Evolutionary conservation across 805 yeast species (phyloP), one percentile per base, ranked within the genome.

Genomic region (Myxozyma geophila): DNA sequence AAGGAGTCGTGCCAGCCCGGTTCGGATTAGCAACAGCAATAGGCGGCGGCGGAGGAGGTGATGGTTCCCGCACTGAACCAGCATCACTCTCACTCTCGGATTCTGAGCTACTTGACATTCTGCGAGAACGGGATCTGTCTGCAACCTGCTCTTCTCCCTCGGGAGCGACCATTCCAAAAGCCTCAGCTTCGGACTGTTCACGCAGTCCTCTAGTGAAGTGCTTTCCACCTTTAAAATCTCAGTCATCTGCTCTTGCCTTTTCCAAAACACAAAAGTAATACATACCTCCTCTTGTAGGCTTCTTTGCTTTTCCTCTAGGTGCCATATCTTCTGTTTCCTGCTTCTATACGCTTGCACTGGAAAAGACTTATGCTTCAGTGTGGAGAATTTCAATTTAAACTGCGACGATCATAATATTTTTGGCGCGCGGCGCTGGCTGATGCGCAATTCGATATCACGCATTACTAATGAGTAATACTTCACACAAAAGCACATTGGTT

Each of bases 11-110:
- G 6, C 54, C 49, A 7, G 28, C 51, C 23, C 64, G 28, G 50
- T 66, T 66, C 5, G 67, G 69, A 51, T 66, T 66, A 12, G 59
- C 54, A 28, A 63, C 64, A 12, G 56, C 66, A 33, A 64, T 40
- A 23, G 65, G 62, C 23, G 69, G 60, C 19, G 67, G 66, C 1
- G 67, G 66, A 1, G 68, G 66, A n/a, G 68, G 66, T 12, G 67
- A 63, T 28, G 43, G 17, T 15, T 55, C 37, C 19, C 62, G 39
- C 10, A 46, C 40, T 9, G 55, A 13, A 5, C 21, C 46, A 28
- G 41, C 51, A 15, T 47, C 50, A 17, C 49, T 21, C 21, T 58
- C 62, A 17, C 51, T 21, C 13, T 35, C 64, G 12, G 47, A 37
- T n/a, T 52, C 64, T n/a, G 54, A 39, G 15, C 55, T 33, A 7